Evolutionary conservation across 352 stramenopile species (phyloP).

Genomic region (Phytophthora hybrid): DNA sequence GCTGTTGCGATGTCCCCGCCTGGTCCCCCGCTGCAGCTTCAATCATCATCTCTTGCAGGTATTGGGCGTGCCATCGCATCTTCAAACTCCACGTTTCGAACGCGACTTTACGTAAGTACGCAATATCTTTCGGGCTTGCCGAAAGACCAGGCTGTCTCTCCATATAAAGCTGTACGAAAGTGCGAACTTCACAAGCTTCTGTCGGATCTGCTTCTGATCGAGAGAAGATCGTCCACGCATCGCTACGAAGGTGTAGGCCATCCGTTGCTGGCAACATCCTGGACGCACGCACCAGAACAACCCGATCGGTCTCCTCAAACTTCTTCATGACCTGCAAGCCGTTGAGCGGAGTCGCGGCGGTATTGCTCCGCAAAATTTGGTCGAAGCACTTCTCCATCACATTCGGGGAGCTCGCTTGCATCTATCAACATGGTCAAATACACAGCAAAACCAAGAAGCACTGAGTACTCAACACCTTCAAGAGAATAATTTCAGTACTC

Average conservation of each 20-base stretch:
- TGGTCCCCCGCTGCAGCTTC: constrained; percentile 18
- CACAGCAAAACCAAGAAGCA: not conserved
- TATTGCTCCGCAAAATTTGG: constrained; percentile 20
- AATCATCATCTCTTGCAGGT: constrained; percentile 32
- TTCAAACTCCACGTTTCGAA: constrained; percentile 37
- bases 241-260: constrained; percentile 21
- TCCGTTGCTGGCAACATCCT: constrained; percentile 34
- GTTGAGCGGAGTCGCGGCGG: constrained; percentile 4
- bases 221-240: constrained; percentile 30
- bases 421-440: constrained; percentile 9
- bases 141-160: constrained; percentile 23
- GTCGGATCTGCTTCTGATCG: constrained; percentile 11
- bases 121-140: constrained; percentile 22
- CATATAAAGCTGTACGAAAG: constrained; percentile 34
- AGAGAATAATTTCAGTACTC: constrained; percentile 6
- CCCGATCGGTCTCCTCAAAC: constrained; percentile 32
- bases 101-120: constrained; percentile 22
- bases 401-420: constrained; percentile 23
- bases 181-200: constrained; percentile 14
- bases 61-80: constrained; percentile 28
- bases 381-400: constrained; percentile 42
- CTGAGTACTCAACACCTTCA: not conserved
- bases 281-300: constrained; percentile 28
- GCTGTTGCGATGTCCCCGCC: constrained; percentile 6
- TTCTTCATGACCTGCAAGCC: constrained; percentile 43